A percentile compares a stretch with the other conserved stretches of the same genome.
These are phyloP conservation scores for Solanum etuberosum DNA, from an alignment of 257 asterid genomes.

Conservation along the genomic window DNA sequence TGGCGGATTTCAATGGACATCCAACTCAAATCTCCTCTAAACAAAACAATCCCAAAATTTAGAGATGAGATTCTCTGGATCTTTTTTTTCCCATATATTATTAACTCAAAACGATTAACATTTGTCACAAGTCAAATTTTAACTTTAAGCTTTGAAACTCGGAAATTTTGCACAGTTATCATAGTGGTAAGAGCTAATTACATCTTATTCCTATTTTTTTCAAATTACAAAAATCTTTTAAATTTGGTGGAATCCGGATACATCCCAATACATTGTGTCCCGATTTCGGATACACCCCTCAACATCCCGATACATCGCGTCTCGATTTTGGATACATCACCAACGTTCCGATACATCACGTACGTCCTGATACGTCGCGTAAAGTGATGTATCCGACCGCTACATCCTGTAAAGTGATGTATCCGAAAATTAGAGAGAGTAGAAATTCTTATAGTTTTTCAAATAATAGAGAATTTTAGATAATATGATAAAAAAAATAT, in stretches of 20 bases:
- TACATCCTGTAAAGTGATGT: no score
- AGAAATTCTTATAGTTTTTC: not conserved
- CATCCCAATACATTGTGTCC: not conserved
- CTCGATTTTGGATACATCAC: not conserved
- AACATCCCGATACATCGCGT: not conserved
- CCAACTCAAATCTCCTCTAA: not conserved
- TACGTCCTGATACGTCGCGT: not conserved
- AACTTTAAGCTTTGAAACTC: not conserved
- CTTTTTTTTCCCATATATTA: no score
- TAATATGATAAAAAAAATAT: no score
- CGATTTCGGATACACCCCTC: no score
- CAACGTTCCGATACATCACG: not conserved
- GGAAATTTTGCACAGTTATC: no score
- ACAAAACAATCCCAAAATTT: no score
- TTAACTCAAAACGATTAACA: not conserved
- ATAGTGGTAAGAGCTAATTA: not conserved
- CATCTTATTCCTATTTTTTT: not conserved
- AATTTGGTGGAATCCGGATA: not conserved
- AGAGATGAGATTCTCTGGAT: not conserved
- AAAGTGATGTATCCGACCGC: no score
- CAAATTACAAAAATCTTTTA: no score
- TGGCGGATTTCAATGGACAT: no score
- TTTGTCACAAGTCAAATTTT: not conserved
- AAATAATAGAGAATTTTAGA: not conserved
- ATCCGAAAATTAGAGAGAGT: no score